Conservation (phyloP, 306 rosid species). For the Vicia sativa region DNA sequence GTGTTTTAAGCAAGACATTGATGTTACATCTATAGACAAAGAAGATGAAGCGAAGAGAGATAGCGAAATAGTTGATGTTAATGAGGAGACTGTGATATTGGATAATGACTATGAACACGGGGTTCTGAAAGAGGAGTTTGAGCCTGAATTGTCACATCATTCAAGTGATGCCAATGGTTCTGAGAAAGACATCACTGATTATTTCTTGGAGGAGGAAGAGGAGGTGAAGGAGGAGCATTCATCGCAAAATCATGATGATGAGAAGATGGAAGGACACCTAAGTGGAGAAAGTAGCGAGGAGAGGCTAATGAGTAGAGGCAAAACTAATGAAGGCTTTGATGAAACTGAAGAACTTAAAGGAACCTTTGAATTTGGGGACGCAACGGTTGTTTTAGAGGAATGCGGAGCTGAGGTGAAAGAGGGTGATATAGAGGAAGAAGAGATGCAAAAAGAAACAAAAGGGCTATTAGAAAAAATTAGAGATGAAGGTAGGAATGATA, state of each 20-base stretch:
- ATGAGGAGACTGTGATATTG: background rate
- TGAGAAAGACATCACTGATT: too few species aligned
- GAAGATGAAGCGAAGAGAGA: slow-evolving; percentile 36
- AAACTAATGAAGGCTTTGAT: slow-evolving; percentile 11
- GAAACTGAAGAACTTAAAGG: slow-evolving; percentile 24
- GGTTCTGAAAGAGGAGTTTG: background rate
- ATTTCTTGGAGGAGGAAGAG: too few species aligned
- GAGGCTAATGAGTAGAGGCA: slow-evolving; percentile 18
- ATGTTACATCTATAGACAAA: background rate
- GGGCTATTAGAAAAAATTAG: slow-evolving; percentile 50
- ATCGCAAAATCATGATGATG: slow-evolving; percentile 18
- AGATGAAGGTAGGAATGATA: slow-evolving; percentile 53
- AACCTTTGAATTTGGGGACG: slow-evolving; percentile 36
- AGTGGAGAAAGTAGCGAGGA: background rate
- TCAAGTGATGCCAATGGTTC: background rate
- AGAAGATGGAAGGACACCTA: background rate
- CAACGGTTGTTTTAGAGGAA: slow-evolving; percentile 41
- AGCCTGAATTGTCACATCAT: background rate
- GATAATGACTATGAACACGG: background rate
- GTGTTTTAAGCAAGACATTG: slow-evolving; percentile 30
- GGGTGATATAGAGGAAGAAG: slow-evolving; percentile 44
- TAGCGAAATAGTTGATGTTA: slow-evolving; percentile 37
- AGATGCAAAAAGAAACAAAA: slow-evolving; percentile 49
- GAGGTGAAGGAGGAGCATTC: too few species aligned
- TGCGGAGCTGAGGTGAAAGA: slow-evolving; percentile 36